Evolutionary conservation across 106 monocot genomes (phyloP).

Genomic region (Iris macrosiphon): DNA sequence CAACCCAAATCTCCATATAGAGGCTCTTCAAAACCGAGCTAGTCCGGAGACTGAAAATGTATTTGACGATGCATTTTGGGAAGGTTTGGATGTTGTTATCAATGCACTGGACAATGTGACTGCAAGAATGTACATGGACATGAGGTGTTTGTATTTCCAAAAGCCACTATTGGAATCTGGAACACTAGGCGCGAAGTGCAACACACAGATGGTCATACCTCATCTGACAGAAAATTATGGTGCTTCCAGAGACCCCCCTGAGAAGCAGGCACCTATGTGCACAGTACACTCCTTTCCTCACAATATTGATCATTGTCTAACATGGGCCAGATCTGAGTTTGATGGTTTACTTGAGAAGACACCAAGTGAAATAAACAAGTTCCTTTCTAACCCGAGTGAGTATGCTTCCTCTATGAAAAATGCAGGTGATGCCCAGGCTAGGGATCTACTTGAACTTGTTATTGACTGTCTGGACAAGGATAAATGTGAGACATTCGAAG

Average conservation of each 20-base stretch:
- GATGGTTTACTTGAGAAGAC: constrained; percentile 86
- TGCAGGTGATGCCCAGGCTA: constrained; percentile 80
- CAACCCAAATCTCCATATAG: background rate
- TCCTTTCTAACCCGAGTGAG: constrained; percentile 54
- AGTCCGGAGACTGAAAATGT: constrained; percentile 12
- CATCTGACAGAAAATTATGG: constrained; percentile 89
- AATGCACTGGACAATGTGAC: constrained; percentile 10
- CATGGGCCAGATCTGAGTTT: constrained; percentile 95
- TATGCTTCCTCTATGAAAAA: constrained; percentile 59
- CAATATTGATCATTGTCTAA: constrained; percentile 82
- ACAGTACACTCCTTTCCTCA: constrained; percentile 91
- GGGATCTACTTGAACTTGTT: constrained; percentile 61
- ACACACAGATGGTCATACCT: constrained; percentile 87
- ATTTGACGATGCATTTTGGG: constrained; percentile 11
- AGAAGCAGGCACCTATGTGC: constrained; percentile 88
- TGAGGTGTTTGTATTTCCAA: constrained; percentile 11
- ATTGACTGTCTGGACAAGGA: constrained; percentile 72
- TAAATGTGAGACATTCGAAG: constrained; percentile 62
- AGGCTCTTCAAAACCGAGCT: constrained; percentile 10
- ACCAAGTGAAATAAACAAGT: constrained; percentile 70
- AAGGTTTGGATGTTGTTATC: constrained; percentile 5
- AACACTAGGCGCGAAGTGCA: constrained; percentile 70
- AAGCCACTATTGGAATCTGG: constrained; percentile 80
- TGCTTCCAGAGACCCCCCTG: constrained; percentile 30
- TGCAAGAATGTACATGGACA: constrained; percentile 14